Percentiles rank a stretch among this genome's conserved stretches.
phyloP scores from a whole-genome alignment of 2,329 filamentous ascomycete species.

The Xylariaceae sp. region DNA sequence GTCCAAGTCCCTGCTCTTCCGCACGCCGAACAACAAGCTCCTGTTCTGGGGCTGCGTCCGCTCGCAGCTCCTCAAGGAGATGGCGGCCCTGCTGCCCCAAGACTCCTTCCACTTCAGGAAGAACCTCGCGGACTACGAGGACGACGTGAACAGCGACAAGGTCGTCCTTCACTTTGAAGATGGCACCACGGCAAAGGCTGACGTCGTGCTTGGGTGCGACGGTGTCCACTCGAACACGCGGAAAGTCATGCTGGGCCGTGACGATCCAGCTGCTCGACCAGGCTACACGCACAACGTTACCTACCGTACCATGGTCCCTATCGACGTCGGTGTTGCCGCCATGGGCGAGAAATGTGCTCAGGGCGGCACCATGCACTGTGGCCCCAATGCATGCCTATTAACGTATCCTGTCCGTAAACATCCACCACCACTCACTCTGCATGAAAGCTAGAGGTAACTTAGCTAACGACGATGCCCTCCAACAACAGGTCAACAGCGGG shows the following conservation, averaged over 20 bases:
- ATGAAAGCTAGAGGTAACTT: too few relatives aligned
- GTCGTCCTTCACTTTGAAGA: conserved; percentile 34
- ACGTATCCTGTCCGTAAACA: conserved; percentile 30
- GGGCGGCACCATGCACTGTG: too few relatives aligned
- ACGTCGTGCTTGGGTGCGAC: conserved; percentile 38
- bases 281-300: too few relatives aligned
- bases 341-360: too few relatives aligned
- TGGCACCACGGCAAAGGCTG: conserved; percentile 30
- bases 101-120: conserved; percentile 34
- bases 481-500: too few relatives aligned
- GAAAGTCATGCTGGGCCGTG: conserved; percentile 34
- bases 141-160: conserved; percentile 15
- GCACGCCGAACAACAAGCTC: too few relatives aligned
- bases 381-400: too few relatives aligned
- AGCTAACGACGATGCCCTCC: too few relatives aligned
- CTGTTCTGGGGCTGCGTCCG: conserved; percentile 29
- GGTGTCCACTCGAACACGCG: conserved; percentile 42
- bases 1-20: too few relatives aligned
- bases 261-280: too few relatives aligned
- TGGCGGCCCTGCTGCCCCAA: conserved; percentile 38
- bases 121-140: conserved; percentile 23
- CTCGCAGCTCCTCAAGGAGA: conserved; percentile 39
- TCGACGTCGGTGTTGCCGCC: too few relatives aligned
- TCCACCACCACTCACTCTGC: conserved; percentile 33
- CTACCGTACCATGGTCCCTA: too few relatives aligned